Evolutionary conservation across 495 filamentous ascomycete species (phyloP), one percentile per base, ranked within the genome.

Genomic region (Pseudevernia furfuracea): DNA sequence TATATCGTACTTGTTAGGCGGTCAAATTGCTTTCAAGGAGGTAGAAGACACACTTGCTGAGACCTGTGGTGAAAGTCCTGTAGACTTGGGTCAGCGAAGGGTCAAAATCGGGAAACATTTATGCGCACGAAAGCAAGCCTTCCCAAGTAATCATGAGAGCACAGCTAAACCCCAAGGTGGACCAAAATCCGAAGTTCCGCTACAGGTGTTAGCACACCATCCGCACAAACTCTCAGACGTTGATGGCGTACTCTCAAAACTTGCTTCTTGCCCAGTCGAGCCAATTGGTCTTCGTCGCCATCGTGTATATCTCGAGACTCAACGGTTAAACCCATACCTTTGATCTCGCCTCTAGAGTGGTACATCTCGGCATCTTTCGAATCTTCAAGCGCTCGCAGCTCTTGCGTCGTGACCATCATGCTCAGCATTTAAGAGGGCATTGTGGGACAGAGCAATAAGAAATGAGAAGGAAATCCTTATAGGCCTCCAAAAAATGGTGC

Each of bases 131-230:
- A 11, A 74, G 63, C 32, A 67, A 65, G 25, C 71, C 77, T 61
- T 81, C 78, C 78, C 77, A 80, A 0, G 79, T 79, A 4, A 72
- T 63, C 70, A 80, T 65, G 19, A 75, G 71, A 5, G 76, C 75
- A 32, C 72, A 77, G 3, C 74, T 75, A 32, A 81, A 76, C 0
- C 78, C 79, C 30, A 81, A 63, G 44, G 76, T 80, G 0, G 77
- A 78, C 67, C 80, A 71, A 67, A 80, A 75, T 23, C 72, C 73
- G 61, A 78, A 81, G 56, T 74, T 75, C 52, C 79, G 70, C 69
- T 74, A 1, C 4, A 11, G 0, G 5, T 36, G 5, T 49, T 12
- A 53, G 49, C 23, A 15, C 4, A 6, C 4, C 25, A 17, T 32
- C 28, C 19, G 4, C 49, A 15, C 14, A 3, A 28, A 25, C 1